Conservation (phyloP, 345 rosid genomes). For the Dovyalis caffra region DNA sequence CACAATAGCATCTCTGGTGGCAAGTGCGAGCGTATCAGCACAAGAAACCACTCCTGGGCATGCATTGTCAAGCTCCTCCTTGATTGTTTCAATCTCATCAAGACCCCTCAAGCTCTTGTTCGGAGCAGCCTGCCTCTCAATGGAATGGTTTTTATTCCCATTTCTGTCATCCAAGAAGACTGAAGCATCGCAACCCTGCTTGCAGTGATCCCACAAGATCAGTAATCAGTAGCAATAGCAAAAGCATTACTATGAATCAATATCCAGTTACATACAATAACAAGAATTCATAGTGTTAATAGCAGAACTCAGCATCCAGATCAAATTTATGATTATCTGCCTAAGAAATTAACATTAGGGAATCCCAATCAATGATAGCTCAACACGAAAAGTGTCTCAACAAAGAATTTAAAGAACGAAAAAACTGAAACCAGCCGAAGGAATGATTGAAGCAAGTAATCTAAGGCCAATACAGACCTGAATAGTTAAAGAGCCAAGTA, state of each 20-base stretch:
- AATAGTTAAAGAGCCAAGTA: too few species aligned
- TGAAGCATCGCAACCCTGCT: constrained; percentile 53
- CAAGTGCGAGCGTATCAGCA: constrained; percentile 37
- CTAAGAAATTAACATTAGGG: too few species aligned
- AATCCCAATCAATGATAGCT: too few species aligned
- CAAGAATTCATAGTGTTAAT: too few species aligned
- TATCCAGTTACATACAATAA: too few species aligned
- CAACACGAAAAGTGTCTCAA: too few species aligned
- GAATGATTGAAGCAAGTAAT: too few species aligned
- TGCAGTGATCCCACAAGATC: constrained; percentile 6
- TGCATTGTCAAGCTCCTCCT: constrained; percentile 29
- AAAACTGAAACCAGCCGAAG: too few species aligned
- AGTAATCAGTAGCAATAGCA: neutral
- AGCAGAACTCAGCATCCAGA: too few species aligned
- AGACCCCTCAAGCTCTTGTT: constrained; percentile 28
- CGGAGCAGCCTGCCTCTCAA: constrained; percentile 34
- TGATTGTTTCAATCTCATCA: constrained; percentile 28
- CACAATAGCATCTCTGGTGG: constrained; percentile 36
- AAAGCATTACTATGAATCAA: neutral
- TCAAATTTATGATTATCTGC: too few species aligned
- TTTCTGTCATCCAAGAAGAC: constrained; percentile 36
- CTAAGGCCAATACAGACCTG: too few species aligned
- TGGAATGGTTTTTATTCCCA: constrained; percentile 29
- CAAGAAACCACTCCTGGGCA: constrained; percentile 44
- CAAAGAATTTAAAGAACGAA: too few species aligned